Conservation (phyloP, 2,329 filamentous ascomycete species). For the Fusarium acutatum region DNA sequence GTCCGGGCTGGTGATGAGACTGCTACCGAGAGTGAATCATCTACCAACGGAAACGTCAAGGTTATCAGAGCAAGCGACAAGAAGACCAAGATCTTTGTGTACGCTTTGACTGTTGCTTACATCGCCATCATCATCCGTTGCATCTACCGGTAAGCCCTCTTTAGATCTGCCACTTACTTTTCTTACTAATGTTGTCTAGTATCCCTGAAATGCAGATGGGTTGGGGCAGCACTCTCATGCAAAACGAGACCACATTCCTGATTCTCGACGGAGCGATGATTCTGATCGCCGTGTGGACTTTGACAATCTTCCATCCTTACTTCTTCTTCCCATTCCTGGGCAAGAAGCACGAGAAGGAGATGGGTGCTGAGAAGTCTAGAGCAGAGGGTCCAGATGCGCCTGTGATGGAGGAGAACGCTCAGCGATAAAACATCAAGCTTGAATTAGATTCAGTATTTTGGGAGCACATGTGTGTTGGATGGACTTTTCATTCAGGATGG, state of each 20-base stretch:
- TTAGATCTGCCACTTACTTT: fast-evolving
- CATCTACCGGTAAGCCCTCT: conserved; percentile 19
- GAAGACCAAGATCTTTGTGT: conserved; percentile 30
- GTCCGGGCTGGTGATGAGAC: not conserved
- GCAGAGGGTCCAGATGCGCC: not conserved
- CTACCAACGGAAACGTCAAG: not conserved
- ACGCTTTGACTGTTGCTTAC: conserved; percentile 9
- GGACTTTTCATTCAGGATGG: not conserved
- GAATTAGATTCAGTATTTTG: not conserved
- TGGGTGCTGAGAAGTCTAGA: not conserved
- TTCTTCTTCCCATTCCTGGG: conserved; percentile 27
- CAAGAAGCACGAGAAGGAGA: not conserved
- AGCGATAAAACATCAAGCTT: not conserved
- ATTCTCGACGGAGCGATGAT: conserved; percentile 34
- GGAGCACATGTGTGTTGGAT: no score
- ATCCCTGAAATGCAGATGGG: conserved; percentile 36
- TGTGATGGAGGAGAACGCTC: not conserved
- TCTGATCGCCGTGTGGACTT: conserved; percentile 21
- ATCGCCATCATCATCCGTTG: conserved; percentile 31
- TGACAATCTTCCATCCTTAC: conserved; percentile 28
- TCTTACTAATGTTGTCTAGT: not conserved
- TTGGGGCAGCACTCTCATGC: conserved; percentile 32
- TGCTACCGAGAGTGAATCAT: not conserved
- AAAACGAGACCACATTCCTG: conserved; percentile 31
- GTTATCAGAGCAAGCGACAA: conserved; percentile 19